Evolutionary conservation across 176 grass and related monocot species (phyloP), one percentile per base, ranked within the genome.

Genomic region (Aegilops tauschii): DNA sequence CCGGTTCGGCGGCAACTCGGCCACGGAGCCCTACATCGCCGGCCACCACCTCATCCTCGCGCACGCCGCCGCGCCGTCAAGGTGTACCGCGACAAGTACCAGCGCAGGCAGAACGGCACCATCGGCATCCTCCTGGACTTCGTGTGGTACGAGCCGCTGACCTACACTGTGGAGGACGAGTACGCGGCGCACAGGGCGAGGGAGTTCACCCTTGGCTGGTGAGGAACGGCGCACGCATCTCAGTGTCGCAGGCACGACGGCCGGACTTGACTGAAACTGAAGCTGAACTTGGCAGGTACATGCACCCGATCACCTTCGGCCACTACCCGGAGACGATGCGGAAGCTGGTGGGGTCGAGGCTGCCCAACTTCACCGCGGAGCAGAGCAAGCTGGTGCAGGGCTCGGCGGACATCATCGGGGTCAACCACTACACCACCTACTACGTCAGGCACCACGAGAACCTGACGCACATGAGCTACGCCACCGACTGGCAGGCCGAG

Each of bases 61-160:
- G 1, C 93, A 98, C 47, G 93, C 93, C 31, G 88, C 84, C 23
- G 93, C 93, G 93, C 93, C 13, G 96, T 96, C 32, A 88, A 90
- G 84, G 82, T 81, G 47, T 95, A 94, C 80, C 92, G 93, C 0
- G 83, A 96, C 4, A 98, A 94, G 79, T 96, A 96, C 83, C 71
- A 92, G 92, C 93, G 21, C 10, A 61, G 17, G 1, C 96, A 98
- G 79, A 77, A 80, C 30, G 96, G 96, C 9, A 91, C 44, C 78
- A 98, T 98, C 78, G 96, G 93, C 40, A 95, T 96, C 80, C 96
- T 98, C 21, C 89, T 95, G 6, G 92, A 98, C 65, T 98, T 98
- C 59, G 86, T 92, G 29, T 98, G 96, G 96, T 93, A 96, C 8
- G 93, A 98, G 79, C 68, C 88, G 68, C 92, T 91, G 23, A 94